Percentiles rank a stretch among this genome's conserved stretches.
phyloP scores from a whole-genome alignment of 768 basidiomycete species.

The Neoboletus magnificus region DNA sequence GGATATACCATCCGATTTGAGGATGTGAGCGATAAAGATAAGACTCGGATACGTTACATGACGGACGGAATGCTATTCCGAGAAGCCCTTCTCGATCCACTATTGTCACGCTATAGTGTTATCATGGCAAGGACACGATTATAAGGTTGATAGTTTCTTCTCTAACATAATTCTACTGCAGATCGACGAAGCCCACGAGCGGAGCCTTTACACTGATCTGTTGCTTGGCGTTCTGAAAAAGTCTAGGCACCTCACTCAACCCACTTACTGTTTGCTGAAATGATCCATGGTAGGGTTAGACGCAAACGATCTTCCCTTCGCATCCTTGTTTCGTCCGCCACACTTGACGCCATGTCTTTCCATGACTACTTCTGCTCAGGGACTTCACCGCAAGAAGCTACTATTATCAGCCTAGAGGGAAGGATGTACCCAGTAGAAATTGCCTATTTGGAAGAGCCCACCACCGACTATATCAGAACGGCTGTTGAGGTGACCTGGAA shows the following conservation, averaged over 20 bases:
- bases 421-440: conserved; percentile 94
- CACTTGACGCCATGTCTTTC: conserved; percentile 89
- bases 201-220: conserved; percentile 94
- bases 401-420: conserved; percentile 88
- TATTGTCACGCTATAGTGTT: conserved; percentile 89
- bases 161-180: conserved; percentile 28
- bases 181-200: conserved; percentile 98
- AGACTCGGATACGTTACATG: conserved; percentile 91
- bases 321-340: conserved; percentile 93
- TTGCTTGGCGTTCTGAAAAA: conserved; percentile 91
- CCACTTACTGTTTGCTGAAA: conserved; percentile 1
- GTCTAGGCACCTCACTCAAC: conserved; percentile 39
- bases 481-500: conserved; percentile 85
- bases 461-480: conserved; percentile 73
- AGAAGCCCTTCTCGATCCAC: conserved; percentile 87
- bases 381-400: conserved; percentile 63
- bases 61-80: conserved; percentile 99
- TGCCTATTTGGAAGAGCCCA: conserved; percentile 77
- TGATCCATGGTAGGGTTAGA: conserved; percentile 60
- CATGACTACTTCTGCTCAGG: conserved; percentile 81
- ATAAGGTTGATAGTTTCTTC: not conserved
- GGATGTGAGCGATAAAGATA: conserved; percentile 79
- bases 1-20: conserved; percentile 98
- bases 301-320: conserved; percentile 87
- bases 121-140: conserved; percentile 70